These are phyloP conservation scores for Centaurea solstitialis DNA, from an alignment of 129 eudicot species.

Conservation along the genomic window DNA sequence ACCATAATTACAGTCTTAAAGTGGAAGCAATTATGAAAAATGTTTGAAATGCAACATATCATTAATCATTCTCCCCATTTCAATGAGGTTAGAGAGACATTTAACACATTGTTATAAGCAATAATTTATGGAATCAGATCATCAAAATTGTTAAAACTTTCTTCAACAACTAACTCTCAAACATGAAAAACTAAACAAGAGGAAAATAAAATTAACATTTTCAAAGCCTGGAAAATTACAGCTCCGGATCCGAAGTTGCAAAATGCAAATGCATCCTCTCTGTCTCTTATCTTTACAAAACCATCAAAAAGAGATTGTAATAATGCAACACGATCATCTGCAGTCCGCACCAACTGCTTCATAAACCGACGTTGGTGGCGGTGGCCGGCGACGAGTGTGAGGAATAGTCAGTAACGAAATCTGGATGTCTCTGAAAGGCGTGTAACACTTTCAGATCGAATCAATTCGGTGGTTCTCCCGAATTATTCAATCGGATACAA, in stretches of 20 bases:
- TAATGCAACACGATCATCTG: slow-evolving; percentile 40
- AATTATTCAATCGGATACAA: too few relatives aligned
- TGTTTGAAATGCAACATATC: slow-evolving; percentile 15
- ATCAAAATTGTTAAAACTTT: slow-evolving; percentile 33
- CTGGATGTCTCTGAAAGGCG: too few relatives aligned
- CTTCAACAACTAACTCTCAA: slow-evolving; percentile 21
- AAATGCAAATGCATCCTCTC: slow-evolving; percentile 17
- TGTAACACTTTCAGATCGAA: too few relatives aligned
- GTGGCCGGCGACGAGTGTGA: too few relatives aligned
- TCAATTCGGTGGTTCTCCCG: too few relatives aligned
- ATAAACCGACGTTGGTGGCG: slow-evolving; percentile 59
- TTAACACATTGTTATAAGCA: slow-evolving; percentile 9
- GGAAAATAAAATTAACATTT: neutral
- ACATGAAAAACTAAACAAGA: neutral
- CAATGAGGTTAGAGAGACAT: neutral
- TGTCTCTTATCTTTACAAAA: slow-evolving; percentile 35
- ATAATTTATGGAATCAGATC: slow-evolving; percentile 13
- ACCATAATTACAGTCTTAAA: neutral
- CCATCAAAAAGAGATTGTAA: slow-evolving; percentile 26
- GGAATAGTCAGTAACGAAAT: too few relatives aligned
- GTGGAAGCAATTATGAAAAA: neutral
- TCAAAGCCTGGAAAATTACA: slow-evolving; percentile 28
- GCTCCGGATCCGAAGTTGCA: slow-evolving; percentile 24
- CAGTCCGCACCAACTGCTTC: slow-evolving; percentile 95
- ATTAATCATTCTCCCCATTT: slow-evolving; percentile 14